phyloP scores from a whole-genome alignment of 192 early-diverging fungal species.

The Anaeromyces robustus region DNA sequence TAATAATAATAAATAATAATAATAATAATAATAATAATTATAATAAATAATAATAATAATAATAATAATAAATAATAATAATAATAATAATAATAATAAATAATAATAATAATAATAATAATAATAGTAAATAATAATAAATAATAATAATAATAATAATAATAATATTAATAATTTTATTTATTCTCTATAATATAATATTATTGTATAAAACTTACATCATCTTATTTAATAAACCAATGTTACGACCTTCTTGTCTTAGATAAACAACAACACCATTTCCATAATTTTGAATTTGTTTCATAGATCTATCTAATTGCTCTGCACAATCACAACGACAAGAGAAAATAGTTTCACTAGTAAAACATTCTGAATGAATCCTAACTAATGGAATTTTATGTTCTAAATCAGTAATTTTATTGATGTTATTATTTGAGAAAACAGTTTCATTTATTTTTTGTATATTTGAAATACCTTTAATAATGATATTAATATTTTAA shows the following conservation, averaged over 20 bases:
- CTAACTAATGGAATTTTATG: constrained; percentile 53
- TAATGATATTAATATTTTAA: no score
- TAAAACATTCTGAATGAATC: constrained; percentile 95
- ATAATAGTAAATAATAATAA: no score
- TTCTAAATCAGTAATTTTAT: not conserved
- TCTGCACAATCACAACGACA: constrained; percentile 90
- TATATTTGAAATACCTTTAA: not conserved
- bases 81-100: no score
- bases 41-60: no score
- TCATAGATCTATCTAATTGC: constrained; percentile 83
- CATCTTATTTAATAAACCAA: constrained; percentile 85
- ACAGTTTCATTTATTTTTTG: constrained; percentile 4
- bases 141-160: no score
- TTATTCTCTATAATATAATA: no score
- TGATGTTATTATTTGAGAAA: constrained; percentile 1
- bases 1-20: no score
- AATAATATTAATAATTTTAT: no score
- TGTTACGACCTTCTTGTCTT: constrained; percentile 89
- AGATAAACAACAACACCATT: constrained; percentile 89
- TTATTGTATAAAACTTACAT: no score
- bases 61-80: no score
- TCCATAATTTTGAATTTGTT: constrained; percentile 64
- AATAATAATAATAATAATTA: no score
- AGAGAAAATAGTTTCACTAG: constrained; percentile 83
- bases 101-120: no score